A percentile compares a stretch with the other conserved stretches of the same genome.
phyloP scores from a whole-genome alignment of 768 basidiomycete genomes.

The Boletus reticulatus region DNA sequence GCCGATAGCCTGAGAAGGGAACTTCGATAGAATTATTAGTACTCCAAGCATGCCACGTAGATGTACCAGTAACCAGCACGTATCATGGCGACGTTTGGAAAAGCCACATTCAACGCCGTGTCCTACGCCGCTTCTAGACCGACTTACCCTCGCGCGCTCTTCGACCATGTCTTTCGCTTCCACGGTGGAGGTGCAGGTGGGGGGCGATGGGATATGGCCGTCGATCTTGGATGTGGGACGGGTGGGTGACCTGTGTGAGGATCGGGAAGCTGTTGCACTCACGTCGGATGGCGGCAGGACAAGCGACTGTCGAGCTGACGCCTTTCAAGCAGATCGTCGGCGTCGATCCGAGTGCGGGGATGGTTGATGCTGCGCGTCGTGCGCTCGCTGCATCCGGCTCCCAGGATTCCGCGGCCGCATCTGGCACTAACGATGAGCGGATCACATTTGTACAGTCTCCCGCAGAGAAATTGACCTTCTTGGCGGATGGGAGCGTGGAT shows the following conservation, averaged over 20 bases:
- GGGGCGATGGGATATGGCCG: constrained; percentile 50
- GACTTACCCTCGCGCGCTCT: constrained; percentile 67
- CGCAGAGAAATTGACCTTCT: constrained; percentile 54
- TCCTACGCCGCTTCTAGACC: constrained; percentile 69
- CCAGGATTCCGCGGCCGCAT: not conserved
- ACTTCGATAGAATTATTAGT: no score
- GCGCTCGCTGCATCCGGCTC: not conserved
- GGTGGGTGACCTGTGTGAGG: constrained; percentile 39
- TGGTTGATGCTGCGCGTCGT: constrained; percentile 58
- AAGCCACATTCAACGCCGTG: constrained; percentile 63
- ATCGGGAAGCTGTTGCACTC: not conserved
- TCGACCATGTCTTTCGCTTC: constrained; percentile 58
- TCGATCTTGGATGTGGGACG: constrained; percentile 86
- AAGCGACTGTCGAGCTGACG: constrained; percentile 60
- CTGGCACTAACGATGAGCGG: not conserved
- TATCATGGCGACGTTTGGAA: constrained; percentile 74
- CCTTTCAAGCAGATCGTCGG: constrained; percentile 63
- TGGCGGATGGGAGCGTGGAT: constrained; percentile 60
- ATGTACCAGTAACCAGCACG: no score
- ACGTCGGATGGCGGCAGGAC: constrained; percentile 42
- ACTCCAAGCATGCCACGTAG: no score
- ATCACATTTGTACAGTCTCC: constrained; percentile 38
- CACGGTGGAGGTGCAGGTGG: constrained; percentile 36
- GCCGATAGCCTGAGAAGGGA: no score
- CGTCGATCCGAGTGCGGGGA: constrained; percentile 68